Percentiles rank a stretch among this genome's conserved stretches.
Evolutionary conservation across 257 asterid genomes (phyloP).

Genomic region (Parsonsia alboflavescens): DNA sequence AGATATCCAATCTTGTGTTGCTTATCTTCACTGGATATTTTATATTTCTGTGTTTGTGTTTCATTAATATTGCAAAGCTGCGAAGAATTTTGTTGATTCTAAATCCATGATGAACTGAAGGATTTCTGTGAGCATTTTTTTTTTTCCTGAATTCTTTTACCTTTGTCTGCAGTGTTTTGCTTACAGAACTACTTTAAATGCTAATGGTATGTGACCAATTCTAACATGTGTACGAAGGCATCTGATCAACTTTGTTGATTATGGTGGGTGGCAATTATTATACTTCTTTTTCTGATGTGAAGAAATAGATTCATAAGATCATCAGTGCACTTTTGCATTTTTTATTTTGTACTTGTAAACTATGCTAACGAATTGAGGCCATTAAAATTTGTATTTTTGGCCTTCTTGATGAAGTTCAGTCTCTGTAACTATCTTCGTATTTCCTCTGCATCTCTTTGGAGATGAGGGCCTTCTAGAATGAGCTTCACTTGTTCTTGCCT

Average conservation of each 20-base stretch:
- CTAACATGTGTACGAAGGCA: background rate
- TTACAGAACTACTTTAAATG: background rate
- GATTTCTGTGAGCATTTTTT: background rate
- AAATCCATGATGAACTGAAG: background rate
- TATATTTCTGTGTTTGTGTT: background rate
- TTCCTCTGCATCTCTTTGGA: background rate
- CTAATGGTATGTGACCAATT: background rate
- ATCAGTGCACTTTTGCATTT: background rate
- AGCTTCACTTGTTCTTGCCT: background rate
- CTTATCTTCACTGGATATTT: background rate
- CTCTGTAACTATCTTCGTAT: background rate
- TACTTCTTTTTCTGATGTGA: background rate
- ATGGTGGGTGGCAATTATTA: background rate
- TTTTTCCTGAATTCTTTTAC: background rate
- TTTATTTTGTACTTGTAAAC: background rate
- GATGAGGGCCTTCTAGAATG: background rate
- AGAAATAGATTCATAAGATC: background rate
- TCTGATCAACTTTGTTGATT: background rate
- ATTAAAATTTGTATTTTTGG: no score
- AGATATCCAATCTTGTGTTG: background rate
- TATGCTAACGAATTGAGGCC: background rate
- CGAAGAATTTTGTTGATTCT: background rate
- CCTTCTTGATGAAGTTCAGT: no score
- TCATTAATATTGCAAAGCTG: background rate
- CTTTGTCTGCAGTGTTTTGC: background rate